Base-by-base conservation (phyloP, 2,329 filamentous ascomycete species). In the Colletotrichum brevisporum region DNA sequence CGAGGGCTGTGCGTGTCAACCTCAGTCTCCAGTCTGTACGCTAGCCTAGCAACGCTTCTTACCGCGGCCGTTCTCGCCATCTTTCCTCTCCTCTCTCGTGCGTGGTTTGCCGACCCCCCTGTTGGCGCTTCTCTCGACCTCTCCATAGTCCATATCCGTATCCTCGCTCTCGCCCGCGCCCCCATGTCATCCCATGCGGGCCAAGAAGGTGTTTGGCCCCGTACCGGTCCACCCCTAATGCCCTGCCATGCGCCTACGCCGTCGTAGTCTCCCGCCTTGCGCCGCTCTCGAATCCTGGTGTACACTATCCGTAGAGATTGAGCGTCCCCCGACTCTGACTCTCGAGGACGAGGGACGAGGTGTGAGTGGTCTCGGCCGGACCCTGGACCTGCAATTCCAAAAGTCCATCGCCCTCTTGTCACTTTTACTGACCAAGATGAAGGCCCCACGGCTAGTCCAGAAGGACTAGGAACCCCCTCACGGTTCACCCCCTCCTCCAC, bases 161-260 rank as follows among this genome's bases (percentile, higher is more conserved):
- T 2, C 21, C 21, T 13, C 41, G 15, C 13, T 24, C 18, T 56
- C 15, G 21, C 26, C 27, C 24, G 24, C 31, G 24, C 54, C 27
- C 27, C 62, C 53, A 59, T 58, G 60, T 59, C 47, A 39, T 68
- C 45, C 61, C 43, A 65, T 66, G 66, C 50, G 43, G 36, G 48
- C 66, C 61, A 69, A 69, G 66, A 54, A 65, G 50, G 66, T 41
- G 66, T 59, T 66, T 69, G 61, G 62, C 62, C 62, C 66, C 27
- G 36, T 57, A 59, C n/a, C 43, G 61, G 8, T 18, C 66, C 62
- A 65, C 66, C 50, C 61, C 54, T 52, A 51, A 66, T 66, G 61
- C 62, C 54, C 24, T 65, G 39, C 54, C 47, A 64, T 67, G 52
- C 53, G 52, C 65, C 65, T 58, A 27, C 31, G 52, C 52, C 60